Percentiles rank a stretch among this genome's conserved stretches.
Evolutionary conservation across 768 basidiomycete genomes (phyloP).

Genomic region (Mycena albidolilacea): DNA sequence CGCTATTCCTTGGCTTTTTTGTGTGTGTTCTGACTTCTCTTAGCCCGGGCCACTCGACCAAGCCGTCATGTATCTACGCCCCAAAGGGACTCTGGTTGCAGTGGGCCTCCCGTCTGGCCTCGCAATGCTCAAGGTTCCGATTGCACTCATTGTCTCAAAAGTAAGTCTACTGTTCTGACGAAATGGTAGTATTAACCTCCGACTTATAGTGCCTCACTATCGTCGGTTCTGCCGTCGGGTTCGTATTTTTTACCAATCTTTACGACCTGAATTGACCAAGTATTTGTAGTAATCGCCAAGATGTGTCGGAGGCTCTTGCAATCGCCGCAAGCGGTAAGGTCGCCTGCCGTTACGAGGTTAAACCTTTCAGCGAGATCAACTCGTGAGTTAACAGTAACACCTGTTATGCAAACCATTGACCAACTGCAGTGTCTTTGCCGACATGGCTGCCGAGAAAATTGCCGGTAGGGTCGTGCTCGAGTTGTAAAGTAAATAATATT

Average conservation of each 20-base stretch:
- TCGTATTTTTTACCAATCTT: slow-evolving; percentile 2
- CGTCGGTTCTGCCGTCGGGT: slow-evolving; percentile 56
- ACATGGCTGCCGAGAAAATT: slow-evolving; percentile 45
- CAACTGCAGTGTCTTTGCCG: slow-evolving; percentile 9
- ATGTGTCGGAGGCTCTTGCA: slow-evolving; percentile 82
- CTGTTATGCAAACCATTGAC: not conserved
- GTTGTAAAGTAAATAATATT: slow-evolving; percentile 36
- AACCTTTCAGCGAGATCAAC: slow-evolving; percentile 64
- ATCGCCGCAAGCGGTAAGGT: slow-evolving; percentile 81
- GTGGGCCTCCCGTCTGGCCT: slow-evolving; percentile 73
- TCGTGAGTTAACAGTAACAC: slow-evolving; percentile 54
- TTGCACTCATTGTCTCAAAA: slow-evolving; percentile 56
- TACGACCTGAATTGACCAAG: slow-evolving; percentile 10
- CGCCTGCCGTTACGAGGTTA: slow-evolving; percentile 65
- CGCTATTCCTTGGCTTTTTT: not conserved
- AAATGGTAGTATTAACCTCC: not conserved
- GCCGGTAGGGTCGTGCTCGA: slow-evolving; percentile 52
- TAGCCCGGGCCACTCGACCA: slow-evolving; percentile 61
- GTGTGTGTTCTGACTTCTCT: not conserved
- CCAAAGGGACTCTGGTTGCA: slow-evolving; percentile 77
- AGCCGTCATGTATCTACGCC: slow-evolving; percentile 78
- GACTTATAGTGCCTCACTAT: slow-evolving; percentile 28
- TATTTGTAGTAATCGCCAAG: slow-evolving; percentile 75
- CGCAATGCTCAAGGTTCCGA: slow-evolving; percentile 67
- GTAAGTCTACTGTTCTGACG: slow-evolving; percentile 35